phyloP scores from a whole-genome alignment of 2,329 filamentous ascomycete species.

The Hortaea sp. region DNA sequence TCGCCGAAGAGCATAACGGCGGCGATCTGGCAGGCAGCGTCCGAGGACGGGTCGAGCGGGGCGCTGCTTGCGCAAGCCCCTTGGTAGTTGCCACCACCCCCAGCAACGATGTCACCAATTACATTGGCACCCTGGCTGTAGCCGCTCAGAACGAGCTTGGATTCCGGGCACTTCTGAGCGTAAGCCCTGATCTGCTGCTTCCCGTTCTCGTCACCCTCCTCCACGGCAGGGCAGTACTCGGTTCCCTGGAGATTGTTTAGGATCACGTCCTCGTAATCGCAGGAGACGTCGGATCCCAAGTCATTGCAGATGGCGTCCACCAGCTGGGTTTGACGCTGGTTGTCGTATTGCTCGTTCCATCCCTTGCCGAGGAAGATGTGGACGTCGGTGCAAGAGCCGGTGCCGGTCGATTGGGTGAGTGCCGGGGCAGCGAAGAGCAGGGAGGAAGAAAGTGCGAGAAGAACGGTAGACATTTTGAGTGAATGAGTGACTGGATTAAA shows the following conservation, averaged over 20 bases:
- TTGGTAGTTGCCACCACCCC: slow-evolving; percentile 29
- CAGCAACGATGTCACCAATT: slow-evolving; percentile 11
- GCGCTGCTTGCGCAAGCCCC: slow-evolving; percentile 6
- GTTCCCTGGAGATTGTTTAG: slow-evolving; percentile 7
- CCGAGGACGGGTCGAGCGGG: slow-evolving; percentile 17
- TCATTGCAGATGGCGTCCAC: slow-evolving; percentile 13
- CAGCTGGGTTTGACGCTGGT: slow-evolving; percentile 11
- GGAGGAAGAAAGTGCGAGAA: slow-evolving; percentile 5
- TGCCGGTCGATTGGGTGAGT: slow-evolving; percentile 7
- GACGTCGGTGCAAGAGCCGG: slow-evolving; percentile 12
- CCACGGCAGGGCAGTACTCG: slow-evolving; percentile 31
- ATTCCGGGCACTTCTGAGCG: slow-evolving; percentile 29
- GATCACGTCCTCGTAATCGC: slow-evolving; percentile 14
- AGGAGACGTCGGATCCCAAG: slow-evolving; percentile 5
- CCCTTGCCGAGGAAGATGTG: slow-evolving; percentile 15
- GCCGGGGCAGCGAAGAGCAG: slow-evolving; percentile 7
- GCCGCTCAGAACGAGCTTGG: slow-evolving; percentile 33
- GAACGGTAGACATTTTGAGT: neutral
- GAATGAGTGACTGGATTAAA: neutral
- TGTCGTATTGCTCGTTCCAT: slow-evolving; percentile 13
- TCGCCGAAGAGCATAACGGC: slow-evolving; percentile 21
- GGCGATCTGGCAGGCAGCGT: slow-evolving; percentile 8
- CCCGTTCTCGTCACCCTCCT: slow-evolving; percentile 28
- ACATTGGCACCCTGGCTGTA: slow-evolving; percentile 35
- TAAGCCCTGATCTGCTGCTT: slow-evolving; percentile 31